A percentile compares a stretch with the other conserved stretches of the same genome.
Evolutionary conservation across 1,139 yeast genomes (phyloP).

Genomic region (Waltiozyma sp.): DNA sequence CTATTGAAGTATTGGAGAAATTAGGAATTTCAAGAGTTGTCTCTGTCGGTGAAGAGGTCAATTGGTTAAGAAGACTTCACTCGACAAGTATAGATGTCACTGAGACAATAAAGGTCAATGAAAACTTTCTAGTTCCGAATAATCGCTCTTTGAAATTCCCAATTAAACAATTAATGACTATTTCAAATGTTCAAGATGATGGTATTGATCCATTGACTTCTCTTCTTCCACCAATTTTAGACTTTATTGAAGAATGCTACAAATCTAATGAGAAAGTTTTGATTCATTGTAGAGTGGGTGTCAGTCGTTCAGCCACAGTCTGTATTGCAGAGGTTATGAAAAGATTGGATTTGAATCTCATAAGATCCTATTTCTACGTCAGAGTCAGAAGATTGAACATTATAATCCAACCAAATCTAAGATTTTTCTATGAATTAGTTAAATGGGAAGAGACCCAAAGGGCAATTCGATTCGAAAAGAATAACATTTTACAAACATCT

Average conservation of each 20-base stretch:
- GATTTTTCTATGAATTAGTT: conserved; percentile 74
- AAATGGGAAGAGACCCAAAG: conserved; percentile 53
- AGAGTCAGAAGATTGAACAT: conserved; percentile 79
- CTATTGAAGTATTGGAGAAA: conserved; percentile 47
- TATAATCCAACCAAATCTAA: conserved; percentile 82
- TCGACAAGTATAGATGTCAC: conserved; percentile 9
- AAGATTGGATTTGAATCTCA: conserved; percentile 47
- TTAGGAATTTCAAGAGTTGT: conserved; percentile 68
- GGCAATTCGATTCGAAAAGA: background rate
- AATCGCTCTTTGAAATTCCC: conserved; percentile 7
- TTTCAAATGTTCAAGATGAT: conserved; percentile 34
- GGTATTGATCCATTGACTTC: conserved; percentile 38
- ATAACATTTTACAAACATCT: background rate
- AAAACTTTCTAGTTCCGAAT: background rate
- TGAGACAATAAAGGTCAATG: conserved; percentile 9
- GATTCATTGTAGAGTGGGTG: conserved; percentile 89
- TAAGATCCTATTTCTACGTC: conserved; percentile 70
- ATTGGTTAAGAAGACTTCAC: conserved; percentile 29
- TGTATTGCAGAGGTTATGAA: conserved; percentile 88
- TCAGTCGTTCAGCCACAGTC: conserved; percentile 81
- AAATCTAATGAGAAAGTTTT: conserved; percentile 38
- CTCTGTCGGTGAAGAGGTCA: conserved; percentile 78
- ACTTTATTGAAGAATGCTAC: conserved; percentile 32
- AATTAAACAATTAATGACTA: conserved; percentile 28
- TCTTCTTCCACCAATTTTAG: conserved; percentile 30